Conservation (phyloP, 2,329 filamentous ascomycete genomes). For the Fusarium penzigii region DNA sequence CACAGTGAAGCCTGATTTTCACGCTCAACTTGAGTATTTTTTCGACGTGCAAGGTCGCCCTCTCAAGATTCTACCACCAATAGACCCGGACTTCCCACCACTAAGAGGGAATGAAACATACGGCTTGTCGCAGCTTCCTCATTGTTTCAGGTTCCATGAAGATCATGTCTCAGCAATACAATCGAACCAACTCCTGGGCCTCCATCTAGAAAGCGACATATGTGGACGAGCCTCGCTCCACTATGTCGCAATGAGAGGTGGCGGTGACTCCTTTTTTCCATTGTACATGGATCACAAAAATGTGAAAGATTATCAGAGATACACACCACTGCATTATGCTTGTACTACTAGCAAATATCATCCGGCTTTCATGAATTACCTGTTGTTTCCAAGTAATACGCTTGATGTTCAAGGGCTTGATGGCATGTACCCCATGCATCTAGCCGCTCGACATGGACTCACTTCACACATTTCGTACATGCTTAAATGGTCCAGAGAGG, state of each 20-base stretch:
- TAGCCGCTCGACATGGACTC: not conserved
- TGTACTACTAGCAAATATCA: not conserved
- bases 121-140: not conserved
- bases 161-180: not conserved
- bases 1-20: not conserved
- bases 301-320: not conserved
- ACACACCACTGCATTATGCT: not conserved
- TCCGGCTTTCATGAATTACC: not conserved
- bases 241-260: not conserved
- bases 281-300: no score
- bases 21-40: not conserved
- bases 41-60: not conserved
- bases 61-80: no score
- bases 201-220: no score
- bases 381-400: no score
- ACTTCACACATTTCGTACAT: no score
- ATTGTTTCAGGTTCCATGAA: not conserved
- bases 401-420: not conserved
- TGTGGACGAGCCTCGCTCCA: not conserved
- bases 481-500: no score
- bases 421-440: not conserved
- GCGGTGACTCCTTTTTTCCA: no score
- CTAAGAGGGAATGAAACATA: no score
- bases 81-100: no score
- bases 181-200: no score